Evolutionary conservation across 2,329 filamentous ascomycete genomes (phyloP).

Genomic region (Ceratocystis eucalypticola): DNA sequence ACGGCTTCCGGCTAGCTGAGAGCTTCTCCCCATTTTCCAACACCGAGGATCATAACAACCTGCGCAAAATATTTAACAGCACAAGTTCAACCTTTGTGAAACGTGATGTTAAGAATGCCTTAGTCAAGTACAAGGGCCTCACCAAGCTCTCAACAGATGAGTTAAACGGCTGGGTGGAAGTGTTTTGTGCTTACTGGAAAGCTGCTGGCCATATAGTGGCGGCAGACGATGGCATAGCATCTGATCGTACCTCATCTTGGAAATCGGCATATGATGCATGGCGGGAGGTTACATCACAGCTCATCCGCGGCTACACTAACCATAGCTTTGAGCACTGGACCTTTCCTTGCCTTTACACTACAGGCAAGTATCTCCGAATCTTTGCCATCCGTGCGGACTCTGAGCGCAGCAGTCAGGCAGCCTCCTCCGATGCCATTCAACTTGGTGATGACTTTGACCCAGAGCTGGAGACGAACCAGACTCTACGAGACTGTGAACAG

Average conservation of each 20-base stretch:
- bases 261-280: slow-evolving; percentile 74
- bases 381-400: slow-evolving; percentile 88
- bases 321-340: slow-evolving; percentile 77
- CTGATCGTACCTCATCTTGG: slow-evolving; percentile 36
- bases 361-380: slow-evolving; percentile 70
- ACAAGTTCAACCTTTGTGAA: slow-evolving; percentile 54
- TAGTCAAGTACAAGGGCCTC: slow-evolving; percentile 45
- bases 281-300: slow-evolving; percentile 65
- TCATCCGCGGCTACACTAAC: slow-evolving; percentile 71
- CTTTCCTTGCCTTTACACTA: slow-evolving; percentile 75
- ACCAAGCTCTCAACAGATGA: slow-evolving; percentile 51
- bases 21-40: slow-evolving; percentile 61
- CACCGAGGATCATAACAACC: slow-evolving; percentile 45
- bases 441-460: slow-evolving; percentile 60
- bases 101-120: slow-evolving; percentile 58
- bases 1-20: slow-evolving; percentile 60
- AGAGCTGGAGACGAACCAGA: slow-evolving; percentile 64
- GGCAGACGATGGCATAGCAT: slow-evolving; percentile 40
- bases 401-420: slow-evolving; percentile 36
- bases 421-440: slow-evolving; percentile 37
- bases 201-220: slow-evolving; percentile 60
- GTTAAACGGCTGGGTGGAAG: slow-evolving; percentile 68
- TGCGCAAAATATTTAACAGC: slow-evolving; percentile 57
- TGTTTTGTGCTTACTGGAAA: slow-evolving; percentile 76
- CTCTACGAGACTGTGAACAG: slow-evolving; percentile 79